phyloP scores from a whole-genome alignment of 164 flowering plant genomes.

The Santalum album region DNA sequence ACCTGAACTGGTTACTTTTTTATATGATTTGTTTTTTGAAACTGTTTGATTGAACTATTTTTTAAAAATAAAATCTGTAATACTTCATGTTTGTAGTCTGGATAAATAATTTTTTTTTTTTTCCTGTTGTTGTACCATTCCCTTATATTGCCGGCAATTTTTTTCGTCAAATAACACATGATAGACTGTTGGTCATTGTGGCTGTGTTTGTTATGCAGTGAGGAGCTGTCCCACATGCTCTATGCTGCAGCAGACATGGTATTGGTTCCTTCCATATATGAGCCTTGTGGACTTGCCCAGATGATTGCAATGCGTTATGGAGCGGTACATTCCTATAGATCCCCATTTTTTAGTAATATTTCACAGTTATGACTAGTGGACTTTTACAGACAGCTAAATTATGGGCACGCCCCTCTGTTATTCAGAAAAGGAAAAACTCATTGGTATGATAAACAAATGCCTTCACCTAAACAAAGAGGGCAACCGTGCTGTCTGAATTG shows the following conservation, averaged over 20 bases:
- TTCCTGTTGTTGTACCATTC: not conserved
- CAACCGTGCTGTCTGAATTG: no score
- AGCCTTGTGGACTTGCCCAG: conserved; percentile 72
- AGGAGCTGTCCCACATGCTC: conserved; percentile 65
- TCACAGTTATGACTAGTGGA: no score
- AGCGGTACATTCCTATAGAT: conserved; percentile 42
- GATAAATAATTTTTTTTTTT: not conserved
- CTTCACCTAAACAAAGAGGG: no score
- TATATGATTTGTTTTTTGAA: no score
- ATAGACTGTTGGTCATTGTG: not conserved
- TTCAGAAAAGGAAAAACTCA: no score
- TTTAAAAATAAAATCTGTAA: no score
- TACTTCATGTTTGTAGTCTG: not conserved
- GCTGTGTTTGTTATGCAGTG: conserved; percentile 26
- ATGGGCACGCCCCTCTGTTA: no score
- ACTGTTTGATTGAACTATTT: no score
- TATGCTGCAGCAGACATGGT: conserved; percentile 74
- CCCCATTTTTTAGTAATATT: no score
- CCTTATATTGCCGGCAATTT: not conserved
- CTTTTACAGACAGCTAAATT: no score
- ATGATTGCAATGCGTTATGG: conserved; percentile 79
- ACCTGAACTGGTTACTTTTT: no score
- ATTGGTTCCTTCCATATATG: conserved; percentile 63
- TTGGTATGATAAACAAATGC: no score
- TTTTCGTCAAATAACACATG: not conserved